Base-by-base conservation (phyloP, 176 grass and related monocot species). In the Hsuehochloa calcarea region DNA sequence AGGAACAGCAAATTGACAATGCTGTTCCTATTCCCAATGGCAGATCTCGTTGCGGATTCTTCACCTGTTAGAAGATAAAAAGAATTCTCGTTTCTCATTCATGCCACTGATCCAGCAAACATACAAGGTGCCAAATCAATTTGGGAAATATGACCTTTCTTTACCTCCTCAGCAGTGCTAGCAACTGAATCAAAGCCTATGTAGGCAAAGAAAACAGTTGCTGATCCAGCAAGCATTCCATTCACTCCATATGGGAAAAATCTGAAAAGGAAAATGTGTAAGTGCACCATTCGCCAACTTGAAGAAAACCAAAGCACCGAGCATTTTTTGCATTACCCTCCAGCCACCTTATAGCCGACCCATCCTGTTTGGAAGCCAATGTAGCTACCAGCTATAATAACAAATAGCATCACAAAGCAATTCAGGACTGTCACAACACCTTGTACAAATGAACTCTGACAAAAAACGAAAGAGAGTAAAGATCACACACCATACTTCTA, bases 181-280 rank as follows among this genome's bases (percentile, higher is more conserved):
- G 93, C 93, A 82, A 95, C 93, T 47, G 90, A 77, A 85, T 95
- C 93, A 20, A 95, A 95, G 51, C 93, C 93, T 84, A 95, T 95
- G 77, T 93, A 95, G 50, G 93, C 88, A 80, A 92, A 95, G 86
- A 95, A 95, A 29, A 93, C 88, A 44, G 93, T 95, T 65, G 93
- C 93, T 38, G 93, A 95, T 14, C 90, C 93, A 61, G 90, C 83
- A 85, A 95, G 93, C 85, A 95, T 84, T 81, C 93, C 93, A 35
- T 95, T 95, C 16, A 82, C 76, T 5, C 93, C 93, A 86, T 75
- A 95, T 4, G 93, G 93, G 34, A 95, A 93, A 82, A 93, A 91
- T 45, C 93, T 95, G 65, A 37, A 49, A 66, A 50, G 12, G 58
- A 85, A 25, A 5, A 70, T 66, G 55, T 66, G 12, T 72, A 80